Conservation (phyloP, 345 rosid genomes). For the Carallia pectinifolia region DNA sequence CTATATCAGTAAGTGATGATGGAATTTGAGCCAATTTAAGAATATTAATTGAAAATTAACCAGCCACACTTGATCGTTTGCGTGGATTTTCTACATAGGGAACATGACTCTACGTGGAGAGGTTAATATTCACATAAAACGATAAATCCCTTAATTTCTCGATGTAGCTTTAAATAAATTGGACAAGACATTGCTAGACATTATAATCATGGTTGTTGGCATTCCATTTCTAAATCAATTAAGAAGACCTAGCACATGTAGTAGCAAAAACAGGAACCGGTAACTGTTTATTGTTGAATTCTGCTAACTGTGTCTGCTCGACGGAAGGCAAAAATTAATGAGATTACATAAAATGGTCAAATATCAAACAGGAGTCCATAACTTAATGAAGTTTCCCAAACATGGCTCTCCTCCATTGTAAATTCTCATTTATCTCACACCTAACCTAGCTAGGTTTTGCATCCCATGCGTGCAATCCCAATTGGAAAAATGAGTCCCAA, state of each 20-base stretch:
- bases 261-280: no score
- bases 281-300: constrained; percentile 30
- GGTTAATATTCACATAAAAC: no score
- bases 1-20: no score
- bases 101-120: no score
- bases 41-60: background rate
- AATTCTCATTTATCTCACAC: background rate
- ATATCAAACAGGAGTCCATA: constrained; percentile 22
- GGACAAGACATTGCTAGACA: no score
- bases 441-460: background rate
- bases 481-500: background rate
- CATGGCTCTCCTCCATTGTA: constrained; percentile 8
- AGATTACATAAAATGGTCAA: constrained; percentile 21
- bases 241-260: no score
- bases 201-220: no score
- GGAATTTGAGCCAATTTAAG: background rate
- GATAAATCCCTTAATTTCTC: no score
- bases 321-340: constrained; percentile 24
- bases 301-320: constrained; percentile 31
- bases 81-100: constrained; percentile 12
- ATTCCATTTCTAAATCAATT: no score
- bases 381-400: constrained; percentile 30
- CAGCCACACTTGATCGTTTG: background rate
- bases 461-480: constrained; percentile 7
- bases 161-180: no score